A percentile compares a stretch with the other conserved stretches of the same genome.
These are phyloP conservation scores for Candida qinlingensis DNA, from an alignment of 805 yeast genomes.

Conservation along the genomic window DNA sequence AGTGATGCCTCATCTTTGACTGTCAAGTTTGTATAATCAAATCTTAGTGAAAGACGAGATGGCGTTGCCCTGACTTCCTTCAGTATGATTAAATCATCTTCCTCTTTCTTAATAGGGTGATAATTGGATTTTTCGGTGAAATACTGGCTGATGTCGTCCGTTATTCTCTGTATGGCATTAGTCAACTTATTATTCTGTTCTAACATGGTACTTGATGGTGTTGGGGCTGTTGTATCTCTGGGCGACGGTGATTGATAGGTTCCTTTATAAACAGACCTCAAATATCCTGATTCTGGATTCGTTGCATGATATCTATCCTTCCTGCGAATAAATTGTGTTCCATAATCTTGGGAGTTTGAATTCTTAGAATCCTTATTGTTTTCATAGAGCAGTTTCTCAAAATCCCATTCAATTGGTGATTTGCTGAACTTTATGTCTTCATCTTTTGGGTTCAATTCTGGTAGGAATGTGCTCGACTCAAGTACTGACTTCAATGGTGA, in stretches of 20 bases:
- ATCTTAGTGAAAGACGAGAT: constrained; percentile 15
- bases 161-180: constrained; percentile 1
- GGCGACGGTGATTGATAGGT: constrained; percentile 30
- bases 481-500: constrained; percentile 11
- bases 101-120: neutral
- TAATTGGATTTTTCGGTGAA: neutral
- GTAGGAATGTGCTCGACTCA: constrained; percentile 8
- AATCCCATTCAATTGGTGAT: constrained; percentile 22
- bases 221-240: constrained; percentile 11
- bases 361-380: neutral
- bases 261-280: constrained; percentile 30
- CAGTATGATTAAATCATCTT: constrained; percentile 16
- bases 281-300: constrained; percentile 23
- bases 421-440: constrained; percentile 16
- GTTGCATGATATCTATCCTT: constrained; percentile 13
- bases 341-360: constrained; percentile 27
- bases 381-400: constrained; percentile 2
- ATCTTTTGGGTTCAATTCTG: constrained; percentile 10
- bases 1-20: constrained; percentile 35
- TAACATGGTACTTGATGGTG: constrained; percentile 18
- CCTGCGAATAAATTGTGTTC: constrained; percentile 30
- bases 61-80: constrained; percentile 20
- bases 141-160: constrained; percentile 3
- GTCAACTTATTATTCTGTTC: constrained; percentile 1
- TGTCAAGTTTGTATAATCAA: constrained; percentile 25